Conservation (phyloP, 495 filamentous ascomycete genomes). For the Aspergillus biplanus region DNA sequence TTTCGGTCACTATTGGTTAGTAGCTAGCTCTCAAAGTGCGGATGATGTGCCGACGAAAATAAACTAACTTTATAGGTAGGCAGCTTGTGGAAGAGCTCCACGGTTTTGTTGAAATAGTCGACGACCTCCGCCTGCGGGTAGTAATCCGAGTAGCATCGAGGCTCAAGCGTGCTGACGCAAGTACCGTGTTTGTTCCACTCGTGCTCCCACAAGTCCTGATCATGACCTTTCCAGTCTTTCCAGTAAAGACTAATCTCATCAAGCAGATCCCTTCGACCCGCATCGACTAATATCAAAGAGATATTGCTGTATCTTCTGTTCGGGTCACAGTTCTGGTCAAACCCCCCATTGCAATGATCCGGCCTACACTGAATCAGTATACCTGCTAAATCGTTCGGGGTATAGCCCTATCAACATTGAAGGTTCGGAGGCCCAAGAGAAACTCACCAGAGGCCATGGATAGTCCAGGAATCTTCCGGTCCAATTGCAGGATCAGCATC, state of each 20-base stretch:
- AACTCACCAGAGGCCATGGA: conserved; percentile 79
- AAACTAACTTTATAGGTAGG: conserved; percentile 47
- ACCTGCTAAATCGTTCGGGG: background rate
- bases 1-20: conserved; percentile 18
- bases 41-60: background rate
- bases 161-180: conserved; percentile 63
- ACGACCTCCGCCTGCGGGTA: conserved; percentile 62
- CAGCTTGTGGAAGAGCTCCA: conserved; percentile 51
- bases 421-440: background rate
- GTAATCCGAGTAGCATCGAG: conserved; percentile 74
- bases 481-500: conserved; percentile 72
- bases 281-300: conserved; percentile 62
- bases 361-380: conserved; percentile 51
- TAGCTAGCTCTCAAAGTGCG: background rate
- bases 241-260: conserved; percentile 79
- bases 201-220: conserved; percentile 76
- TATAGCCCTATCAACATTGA: background rate
- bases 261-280: conserved; percentile 64
- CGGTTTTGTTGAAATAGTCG: conserved; percentile 62
- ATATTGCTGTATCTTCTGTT: conserved; percentile 73
- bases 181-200: conserved; percentile 87
- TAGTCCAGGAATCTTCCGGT: conserved; percentile 78
- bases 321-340: conserved; percentile 71
- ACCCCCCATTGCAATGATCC: conserved; percentile 85
- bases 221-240: conserved; percentile 68